A percentile compares a stretch with the other conserved stretches of the same genome.
Evolutionary conservation across 169 alveolate species (phyloP).

Genomic region (Cryptosporidium parvum): DNA sequence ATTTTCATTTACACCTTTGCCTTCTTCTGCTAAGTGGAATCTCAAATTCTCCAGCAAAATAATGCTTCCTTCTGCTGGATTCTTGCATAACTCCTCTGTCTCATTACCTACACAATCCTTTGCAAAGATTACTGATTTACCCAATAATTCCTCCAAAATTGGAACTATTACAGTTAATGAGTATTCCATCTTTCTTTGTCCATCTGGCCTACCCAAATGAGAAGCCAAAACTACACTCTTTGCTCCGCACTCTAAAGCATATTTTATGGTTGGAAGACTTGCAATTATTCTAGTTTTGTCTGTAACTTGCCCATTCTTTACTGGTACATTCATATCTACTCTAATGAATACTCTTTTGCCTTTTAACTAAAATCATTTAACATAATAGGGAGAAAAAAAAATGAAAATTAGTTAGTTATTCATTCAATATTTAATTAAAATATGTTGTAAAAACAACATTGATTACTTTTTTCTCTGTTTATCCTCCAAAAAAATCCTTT

Average conservation of each 20-base stretch:
- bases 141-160: constrained; percentile 87
- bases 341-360: constrained; percentile 95
- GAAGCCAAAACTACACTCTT: constrained; percentile 92
- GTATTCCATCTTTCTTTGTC: constrained; percentile 88
- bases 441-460: too few species aligned
- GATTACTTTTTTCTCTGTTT: too few species aligned
- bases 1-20: constrained; percentile 92
- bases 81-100: constrained; percentile 88
- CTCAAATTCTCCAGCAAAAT: constrained; percentile 95
- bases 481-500: too few species aligned
- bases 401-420: not conserved
- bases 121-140: constrained; percentile 89
- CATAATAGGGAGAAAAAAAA: not conserved
- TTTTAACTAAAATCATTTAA: constrained; percentile 81
- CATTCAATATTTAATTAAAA: not conserved
- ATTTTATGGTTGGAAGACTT: constrained; percentile 94
- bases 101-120: constrained; percentile 95
- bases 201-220: constrained; percentile 98
- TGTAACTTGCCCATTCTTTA: constrained; percentile 90
- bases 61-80: constrained; percentile 90
- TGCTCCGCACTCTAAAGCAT: constrained; percentile 91
- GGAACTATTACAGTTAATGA: constrained; percentile 94
- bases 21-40: constrained; percentile 98
- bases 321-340: constrained; percentile 98
- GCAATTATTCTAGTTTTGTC: constrained; percentile 94